Base-by-base conservation (phyloP, 2,329 filamentous ascomycete species). In the Triangularia verruculosa region DNA sequence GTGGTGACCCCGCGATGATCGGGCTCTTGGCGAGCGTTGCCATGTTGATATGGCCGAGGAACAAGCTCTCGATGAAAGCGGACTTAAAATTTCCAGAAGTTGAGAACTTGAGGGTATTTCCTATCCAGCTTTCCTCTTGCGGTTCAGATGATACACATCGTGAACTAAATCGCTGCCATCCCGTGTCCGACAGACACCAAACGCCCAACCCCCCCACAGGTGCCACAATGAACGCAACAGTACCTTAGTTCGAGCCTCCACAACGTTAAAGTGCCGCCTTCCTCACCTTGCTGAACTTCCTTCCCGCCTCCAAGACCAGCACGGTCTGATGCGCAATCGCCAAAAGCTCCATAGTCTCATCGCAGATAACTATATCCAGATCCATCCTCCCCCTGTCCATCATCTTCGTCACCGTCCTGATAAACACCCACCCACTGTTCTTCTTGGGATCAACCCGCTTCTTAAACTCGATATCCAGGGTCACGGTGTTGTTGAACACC, bases 381-480 rank as follows among this genome's bases (percentile, higher is more conserved):
- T 70, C 66, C 66, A 73, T 69, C 43, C 68, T 69, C 0, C 71
- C 71, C 17, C 39, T 65, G 2, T 62, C 51, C 24, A 74, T n/a
- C 66, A 70, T 69, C 20, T 66, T 70, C 0, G 68, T 64, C 2
- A 57, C 53, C 1, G 64, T 64, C 7, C 73, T 63, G 2, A 65
- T 70, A 20, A 74, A 73, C 0, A 69, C 30, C 39, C 64, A 73
- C 15, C 65, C 66, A 8, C 70, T n/a, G 0, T 69, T 69, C 7
- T 69, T 66, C 0, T 63, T 58, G 0, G 72, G 70, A 17, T 43
- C 34, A 0, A 74, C 22, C 17, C 66, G 61, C 13, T 66, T 22
- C 57, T 70, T 74, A 59, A 72, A 74, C 58, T 72, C 69, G 7
- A 75, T 67, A 43, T 73, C 70, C 13, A 74, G 22, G 0, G 67